Conservation (phyloP, 805 yeast genomes). For the Spathaspora arborariae region DNA sequence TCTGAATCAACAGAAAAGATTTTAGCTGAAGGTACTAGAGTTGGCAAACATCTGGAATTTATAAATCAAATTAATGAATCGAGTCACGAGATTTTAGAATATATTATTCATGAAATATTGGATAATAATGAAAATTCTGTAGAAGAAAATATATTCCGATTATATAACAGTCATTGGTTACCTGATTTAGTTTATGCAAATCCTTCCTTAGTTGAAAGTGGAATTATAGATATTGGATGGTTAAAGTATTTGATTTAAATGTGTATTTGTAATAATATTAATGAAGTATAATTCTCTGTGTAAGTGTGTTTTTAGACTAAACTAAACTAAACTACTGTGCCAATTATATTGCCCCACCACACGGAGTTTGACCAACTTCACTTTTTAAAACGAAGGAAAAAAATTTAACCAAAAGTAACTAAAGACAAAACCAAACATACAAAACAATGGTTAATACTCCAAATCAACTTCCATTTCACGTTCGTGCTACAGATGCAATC, state of each 20-base stretch:
- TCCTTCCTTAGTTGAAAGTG: slow-evolving; percentile 35
- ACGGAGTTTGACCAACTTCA: neutral
- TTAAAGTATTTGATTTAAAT: slow-evolving; percentile 32
- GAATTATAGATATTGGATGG: slow-evolving; percentile 33
- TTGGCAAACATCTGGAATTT: slow-evolving; percentile 12
- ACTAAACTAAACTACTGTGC: neutral
- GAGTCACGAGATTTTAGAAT: slow-evolving; percentile 32
- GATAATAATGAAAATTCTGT: slow-evolving; percentile 17
- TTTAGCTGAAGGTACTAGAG: slow-evolving; percentile 15
- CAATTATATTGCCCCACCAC: neutral
- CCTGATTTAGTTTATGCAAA: slow-evolving; percentile 38
- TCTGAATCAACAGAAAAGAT: slow-evolving; percentile 16
- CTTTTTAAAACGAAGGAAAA: no score
- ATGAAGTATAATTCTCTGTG: no score
- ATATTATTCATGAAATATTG: slow-evolving; percentile 23
- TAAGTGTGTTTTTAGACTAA: no score
- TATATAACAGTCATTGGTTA: slow-evolving; percentile 39
- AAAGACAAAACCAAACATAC: neutral
- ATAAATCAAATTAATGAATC: slow-evolving; percentile 24
- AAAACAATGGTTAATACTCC: neutral
- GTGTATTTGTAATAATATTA: neutral
- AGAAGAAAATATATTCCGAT: slow-evolving; percentile 25
- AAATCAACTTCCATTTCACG: slow-evolving; percentile 34
- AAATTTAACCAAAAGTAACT: no score
- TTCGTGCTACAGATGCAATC: slow-evolving; percentile 41